These are phyloP conservation scores for Venturia pyrina DNA, from an alignment of 2,329 filamentous ascomycete genomes.

Conservation along the genomic window DNA sequence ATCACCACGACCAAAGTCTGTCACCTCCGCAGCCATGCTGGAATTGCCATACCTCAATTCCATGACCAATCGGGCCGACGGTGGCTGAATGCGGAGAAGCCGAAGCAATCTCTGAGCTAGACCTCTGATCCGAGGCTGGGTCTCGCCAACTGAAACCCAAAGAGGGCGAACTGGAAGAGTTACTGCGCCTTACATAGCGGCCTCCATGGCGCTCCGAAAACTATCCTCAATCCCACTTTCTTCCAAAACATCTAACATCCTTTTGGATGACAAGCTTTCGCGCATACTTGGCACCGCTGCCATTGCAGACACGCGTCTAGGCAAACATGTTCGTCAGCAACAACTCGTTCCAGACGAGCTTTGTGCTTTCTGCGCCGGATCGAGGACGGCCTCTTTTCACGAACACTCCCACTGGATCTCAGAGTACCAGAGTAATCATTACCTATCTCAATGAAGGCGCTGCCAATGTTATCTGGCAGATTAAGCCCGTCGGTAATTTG, in stretches of 20 bases:
- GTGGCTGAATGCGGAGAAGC: background rate
- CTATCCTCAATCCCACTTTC: background rate
- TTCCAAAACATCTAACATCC: background rate
- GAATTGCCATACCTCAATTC: too few relatives aligned
- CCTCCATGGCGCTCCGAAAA: background rate
- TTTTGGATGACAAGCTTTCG: background rate
- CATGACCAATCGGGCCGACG: background rate
- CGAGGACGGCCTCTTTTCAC: background rate
- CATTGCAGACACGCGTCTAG: background rate
- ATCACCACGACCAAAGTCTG: background rate
- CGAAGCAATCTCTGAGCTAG: background rate
- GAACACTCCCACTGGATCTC: background rate
- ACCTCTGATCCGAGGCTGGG: background rate
- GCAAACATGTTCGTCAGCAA: background rate
- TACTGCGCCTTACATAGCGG: background rate
- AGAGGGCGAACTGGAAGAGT: too few relatives aligned
- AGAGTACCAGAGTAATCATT: conserved; percentile 10
- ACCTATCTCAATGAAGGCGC: conserved; percentile 56
- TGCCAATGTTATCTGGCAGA: conserved; percentile 59
- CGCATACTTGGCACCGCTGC: background rate
- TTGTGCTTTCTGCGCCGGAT: background rate
- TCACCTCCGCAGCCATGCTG: background rate
- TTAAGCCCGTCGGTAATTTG: conserved; percentile 15
- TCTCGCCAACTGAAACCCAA: too few relatives aligned
- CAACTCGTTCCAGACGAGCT: background rate